These are phyloP conservation scores for Populus hybrid DNA, from an alignment of 441 rosid species.

Conservation along the genomic window DNA sequence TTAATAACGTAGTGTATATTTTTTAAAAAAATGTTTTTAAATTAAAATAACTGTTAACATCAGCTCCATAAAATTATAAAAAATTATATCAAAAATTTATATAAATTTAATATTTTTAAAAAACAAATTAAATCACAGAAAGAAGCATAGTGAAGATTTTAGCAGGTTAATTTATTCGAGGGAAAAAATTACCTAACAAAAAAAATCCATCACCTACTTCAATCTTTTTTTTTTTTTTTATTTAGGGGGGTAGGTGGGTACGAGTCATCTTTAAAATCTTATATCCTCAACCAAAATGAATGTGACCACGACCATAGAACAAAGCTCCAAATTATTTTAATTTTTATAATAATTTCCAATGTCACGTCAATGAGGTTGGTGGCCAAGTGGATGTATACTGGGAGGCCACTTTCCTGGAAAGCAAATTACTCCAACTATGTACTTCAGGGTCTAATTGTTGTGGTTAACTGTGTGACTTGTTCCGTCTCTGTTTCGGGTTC, in stretches of 20 bases:
- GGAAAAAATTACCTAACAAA: neutral
- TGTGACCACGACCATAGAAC: neutral
- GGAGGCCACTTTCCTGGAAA: too few species aligned
- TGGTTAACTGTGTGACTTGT: too few species aligned
- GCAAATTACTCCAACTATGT: neutral
- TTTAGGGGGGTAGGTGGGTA: neutral
- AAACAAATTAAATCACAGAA: too few species aligned
- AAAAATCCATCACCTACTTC: neutral
- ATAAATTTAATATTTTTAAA: too few species aligned
- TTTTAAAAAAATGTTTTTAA: too few species aligned
- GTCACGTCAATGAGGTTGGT: neutral
- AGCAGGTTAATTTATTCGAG: too few species aligned
- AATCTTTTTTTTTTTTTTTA: neutral
- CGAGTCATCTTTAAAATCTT: neutral
- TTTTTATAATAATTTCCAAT: neutral
- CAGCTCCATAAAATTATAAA: too few species aligned
- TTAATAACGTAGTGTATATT: accelerated
- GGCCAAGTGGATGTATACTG: neutral
- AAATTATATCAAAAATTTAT: too few species aligned
- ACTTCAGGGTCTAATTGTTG: too few species aligned
- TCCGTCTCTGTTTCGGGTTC: too few species aligned
- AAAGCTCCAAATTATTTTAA: neutral
- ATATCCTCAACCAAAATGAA: neutral
- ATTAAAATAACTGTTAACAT: too few species aligned
- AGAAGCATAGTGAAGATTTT: too few species aligned